Conservation (phyloP, 257 asterid species). For the Osmanthus fragrans region DNA sequence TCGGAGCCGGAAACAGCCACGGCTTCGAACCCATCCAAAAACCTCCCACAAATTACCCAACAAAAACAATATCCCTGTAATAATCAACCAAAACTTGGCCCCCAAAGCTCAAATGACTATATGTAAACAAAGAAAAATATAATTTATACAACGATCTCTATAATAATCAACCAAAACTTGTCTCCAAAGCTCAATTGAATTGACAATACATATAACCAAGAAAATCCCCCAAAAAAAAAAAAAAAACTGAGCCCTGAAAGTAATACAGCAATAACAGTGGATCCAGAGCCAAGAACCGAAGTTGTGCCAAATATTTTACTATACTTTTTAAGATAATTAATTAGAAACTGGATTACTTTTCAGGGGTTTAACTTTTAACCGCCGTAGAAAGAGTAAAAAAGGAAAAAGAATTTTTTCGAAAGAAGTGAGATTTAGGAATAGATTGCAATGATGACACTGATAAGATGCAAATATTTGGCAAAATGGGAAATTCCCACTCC, state of each 20-base stretch:
- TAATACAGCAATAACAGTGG: neutral
- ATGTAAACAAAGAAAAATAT: neutral
- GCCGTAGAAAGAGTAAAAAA: neutral
- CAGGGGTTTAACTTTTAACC: neutral
- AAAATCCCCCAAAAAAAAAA: neutral
- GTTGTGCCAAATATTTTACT: neutral
- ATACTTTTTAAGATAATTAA: neutral
- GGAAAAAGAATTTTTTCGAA: neutral
- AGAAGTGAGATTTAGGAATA: neutral
- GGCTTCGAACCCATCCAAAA: conserved; percentile 50
- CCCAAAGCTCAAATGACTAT: neutral
- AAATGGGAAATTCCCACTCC: neutral
- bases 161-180: neutral
- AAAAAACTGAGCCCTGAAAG: neutral
- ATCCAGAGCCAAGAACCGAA: neutral
- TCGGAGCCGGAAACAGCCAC: conserved; percentile 49
- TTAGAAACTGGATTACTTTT: neutral
- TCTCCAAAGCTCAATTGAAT: neutral
- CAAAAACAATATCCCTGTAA: neutral
- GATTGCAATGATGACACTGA: neutral
- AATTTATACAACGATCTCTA: neutral
- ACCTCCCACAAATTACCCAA: neutral
- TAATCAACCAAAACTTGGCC: neutral
- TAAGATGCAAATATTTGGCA: neutral
- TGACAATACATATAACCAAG: neutral